Conservation (phyloP, 2,329 filamentous ascomycete species). For the Raffaelea deltoideospora region DNA sequence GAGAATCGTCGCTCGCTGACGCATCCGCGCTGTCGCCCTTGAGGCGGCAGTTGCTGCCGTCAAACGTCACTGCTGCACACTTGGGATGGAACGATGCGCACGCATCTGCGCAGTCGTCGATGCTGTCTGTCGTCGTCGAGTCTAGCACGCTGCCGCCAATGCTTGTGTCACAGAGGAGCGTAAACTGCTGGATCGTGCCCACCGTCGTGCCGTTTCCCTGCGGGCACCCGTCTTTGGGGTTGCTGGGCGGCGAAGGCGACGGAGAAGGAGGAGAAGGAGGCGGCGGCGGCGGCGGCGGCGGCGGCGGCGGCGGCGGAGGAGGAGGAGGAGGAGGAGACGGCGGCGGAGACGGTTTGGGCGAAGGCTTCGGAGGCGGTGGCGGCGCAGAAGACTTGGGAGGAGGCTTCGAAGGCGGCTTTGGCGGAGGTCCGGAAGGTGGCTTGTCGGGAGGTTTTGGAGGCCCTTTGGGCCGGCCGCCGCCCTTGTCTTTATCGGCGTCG, state of each 20-base stretch:
- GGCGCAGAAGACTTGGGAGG: too few species aligned
- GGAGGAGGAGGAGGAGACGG: neutral
- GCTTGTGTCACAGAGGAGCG: constrained; percentile 13
- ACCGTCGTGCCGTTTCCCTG: constrained; percentile 14
- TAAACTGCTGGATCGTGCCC: constrained; percentile 13
- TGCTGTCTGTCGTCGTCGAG: constrained; percentile 9
- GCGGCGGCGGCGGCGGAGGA: neutral
- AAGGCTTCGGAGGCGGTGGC: too few species aligned
- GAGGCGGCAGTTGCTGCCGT: constrained; percentile 14
- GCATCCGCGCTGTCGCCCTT: constrained; percentile 9
- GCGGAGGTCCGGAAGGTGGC: too few species aligned
- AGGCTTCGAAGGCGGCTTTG: too few species aligned
- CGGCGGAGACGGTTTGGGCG: too few species aligned
- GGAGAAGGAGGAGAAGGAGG: neutral
- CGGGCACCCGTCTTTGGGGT: constrained; percentile 13
- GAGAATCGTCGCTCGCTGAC: too few species aligned
- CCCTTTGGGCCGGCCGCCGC: too few species aligned
- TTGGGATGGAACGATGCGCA: constrained; percentile 17
- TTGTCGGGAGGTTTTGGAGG: too few species aligned
- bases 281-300: neutral
- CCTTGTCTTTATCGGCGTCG: too few species aligned
- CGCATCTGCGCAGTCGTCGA: constrained; percentile 14
- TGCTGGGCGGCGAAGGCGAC: neutral
- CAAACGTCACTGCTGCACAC: constrained; percentile 14
- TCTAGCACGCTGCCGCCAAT: constrained; percentile 11